Percentiles rank a stretch among this genome's conserved stretches.
Conservation (phyloP, 768 basidiomycete species). For the Phaffia tasmanica region DNA sequence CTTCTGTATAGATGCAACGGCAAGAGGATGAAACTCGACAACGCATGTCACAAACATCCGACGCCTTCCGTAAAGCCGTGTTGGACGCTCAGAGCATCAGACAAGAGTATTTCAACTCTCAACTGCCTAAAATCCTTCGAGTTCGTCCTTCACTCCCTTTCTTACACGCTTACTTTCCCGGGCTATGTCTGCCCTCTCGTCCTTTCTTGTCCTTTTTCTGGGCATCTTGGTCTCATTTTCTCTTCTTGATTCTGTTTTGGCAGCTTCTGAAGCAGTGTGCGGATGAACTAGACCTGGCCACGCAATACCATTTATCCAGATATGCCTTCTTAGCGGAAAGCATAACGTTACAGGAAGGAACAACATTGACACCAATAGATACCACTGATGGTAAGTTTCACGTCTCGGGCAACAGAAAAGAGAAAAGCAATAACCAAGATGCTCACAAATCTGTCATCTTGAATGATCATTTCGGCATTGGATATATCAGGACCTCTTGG, state of each 20-base stretch:
- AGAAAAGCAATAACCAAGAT: no score
- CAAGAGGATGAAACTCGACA: constrained; percentile 90
- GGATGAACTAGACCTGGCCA: constrained; percentile 94
- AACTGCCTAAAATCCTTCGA: constrained; percentile 81
- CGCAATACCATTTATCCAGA: constrained; percentile 88
- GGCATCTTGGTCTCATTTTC: not conserved
- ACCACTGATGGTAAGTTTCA: constrained; percentile 34
- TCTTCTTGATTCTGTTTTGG: not conserved
- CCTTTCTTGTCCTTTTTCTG: not conserved
- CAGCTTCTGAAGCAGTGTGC: constrained; percentile 87
- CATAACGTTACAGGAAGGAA: constrained; percentile 76
- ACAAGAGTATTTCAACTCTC: constrained; percentile 97
- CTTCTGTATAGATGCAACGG: constrained; percentile 54
- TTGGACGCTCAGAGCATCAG: constrained; percentile 77
- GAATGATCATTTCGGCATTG: constrained; percentile 4
- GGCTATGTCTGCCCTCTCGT: not conserved
- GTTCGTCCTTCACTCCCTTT: constrained; percentile 45
- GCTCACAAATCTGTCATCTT: not conserved
- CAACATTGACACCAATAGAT: constrained; percentile 58
- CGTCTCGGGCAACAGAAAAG: not conserved
- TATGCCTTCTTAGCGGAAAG: constrained; percentile 92
- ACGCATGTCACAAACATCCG: constrained; percentile 73
- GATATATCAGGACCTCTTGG: constrained; percentile 46
- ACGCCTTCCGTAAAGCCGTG: constrained; percentile 80
- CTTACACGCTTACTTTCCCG: not conserved